phyloP scores from a whole-genome alignment of 352 stramenopile genomes.

The Phytophthora idaei region DNA sequence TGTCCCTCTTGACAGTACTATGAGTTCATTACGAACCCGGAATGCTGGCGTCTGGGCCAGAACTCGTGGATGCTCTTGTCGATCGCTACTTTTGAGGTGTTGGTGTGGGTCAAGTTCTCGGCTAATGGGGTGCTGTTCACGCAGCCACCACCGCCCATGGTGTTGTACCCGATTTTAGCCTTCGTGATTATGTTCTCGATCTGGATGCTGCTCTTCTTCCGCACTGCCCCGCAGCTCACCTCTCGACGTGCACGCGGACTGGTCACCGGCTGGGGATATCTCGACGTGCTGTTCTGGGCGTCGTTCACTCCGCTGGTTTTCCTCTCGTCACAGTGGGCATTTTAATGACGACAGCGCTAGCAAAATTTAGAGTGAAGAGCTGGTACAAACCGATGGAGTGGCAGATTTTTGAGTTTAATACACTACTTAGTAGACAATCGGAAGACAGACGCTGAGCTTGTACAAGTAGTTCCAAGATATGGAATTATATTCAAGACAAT shows the following conservation, averaged over 20 bases:
- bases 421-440: background rate
- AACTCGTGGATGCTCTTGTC: constrained; percentile 87
- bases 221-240: constrained; percentile 15
- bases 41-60: constrained; percentile 76
- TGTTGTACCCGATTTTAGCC: constrained; percentile 63
- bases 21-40: constrained; percentile 83
- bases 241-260: constrained; percentile 21
- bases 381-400: background rate
- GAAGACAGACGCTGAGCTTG: too few species aligned
- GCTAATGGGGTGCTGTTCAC: constrained; percentile 63
- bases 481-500: too few species aligned
- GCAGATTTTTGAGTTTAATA: constrained; percentile 16
- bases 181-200: constrained; percentile 73
- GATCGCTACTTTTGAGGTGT: constrained; percentile 76
- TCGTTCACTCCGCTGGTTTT: constrained; percentile 83
- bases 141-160: constrained; percentile 53
- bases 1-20: constrained; percentile 59
- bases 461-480: too few species aligned
- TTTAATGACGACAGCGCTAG: constrained; percentile 32
- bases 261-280: constrained; percentile 56
- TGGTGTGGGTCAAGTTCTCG: constrained; percentile 88
- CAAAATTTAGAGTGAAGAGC: background rate
- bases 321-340: constrained; percentile 86
- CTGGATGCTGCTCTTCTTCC: constrained; percentile 84
- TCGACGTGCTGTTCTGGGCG: constrained; percentile 88